phyloP scores from a whole-genome alignment of 352 stramenopile genomes.

The Globisporangium sylvaticum region DNA sequence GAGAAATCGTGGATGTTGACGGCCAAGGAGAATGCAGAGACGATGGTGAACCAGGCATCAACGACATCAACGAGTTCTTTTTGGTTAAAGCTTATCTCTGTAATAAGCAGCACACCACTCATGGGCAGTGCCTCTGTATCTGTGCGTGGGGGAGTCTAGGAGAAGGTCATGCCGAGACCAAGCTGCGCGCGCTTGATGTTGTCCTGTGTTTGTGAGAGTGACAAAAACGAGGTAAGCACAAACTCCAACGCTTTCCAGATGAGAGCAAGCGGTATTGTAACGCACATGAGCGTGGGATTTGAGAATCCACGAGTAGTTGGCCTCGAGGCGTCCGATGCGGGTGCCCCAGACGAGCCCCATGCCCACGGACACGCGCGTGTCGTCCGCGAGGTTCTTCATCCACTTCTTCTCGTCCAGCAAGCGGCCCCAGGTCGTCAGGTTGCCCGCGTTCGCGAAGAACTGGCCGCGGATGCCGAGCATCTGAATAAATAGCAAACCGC shows the following conservation, averaged over 20 bases:
- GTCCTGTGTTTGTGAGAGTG: conserved; percentile 39
- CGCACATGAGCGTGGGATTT: conserved; percentile 77
- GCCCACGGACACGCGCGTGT: conserved; percentile 84
- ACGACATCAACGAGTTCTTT: neutral
- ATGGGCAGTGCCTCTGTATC: neutral
- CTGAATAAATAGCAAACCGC: conserved; percentile 22
- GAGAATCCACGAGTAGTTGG: conserved; percentile 90
- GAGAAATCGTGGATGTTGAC: too few species aligned
- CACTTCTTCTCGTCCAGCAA: conserved; percentile 87
- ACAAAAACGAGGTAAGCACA: conserved; percentile 6
- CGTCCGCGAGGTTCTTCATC: conserved; percentile 85
- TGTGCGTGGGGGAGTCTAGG: conserved; percentile 30
- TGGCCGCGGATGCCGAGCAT: conserved; percentile 84
- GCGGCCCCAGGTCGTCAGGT: conserved; percentile 84
- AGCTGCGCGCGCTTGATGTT: conserved; percentile 85
- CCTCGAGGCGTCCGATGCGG: conserved; percentile 83
- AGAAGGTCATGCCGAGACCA: conserved; percentile 82
- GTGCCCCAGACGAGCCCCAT: conserved; percentile 86
- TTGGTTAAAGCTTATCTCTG: neutral
- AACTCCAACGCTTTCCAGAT: neutral
- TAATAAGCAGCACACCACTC: neutral
- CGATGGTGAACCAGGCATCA: neutral
- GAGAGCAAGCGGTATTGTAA: neutral
- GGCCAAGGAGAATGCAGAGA: neutral
- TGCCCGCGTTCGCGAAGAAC: conserved; percentile 89